Percentiles rank a stretch among this genome's conserved stretches.
Conservation (phyloP, 2,329 filamentous ascomycete genomes). For the Magnaporthiopsis incrustans region DNA sequence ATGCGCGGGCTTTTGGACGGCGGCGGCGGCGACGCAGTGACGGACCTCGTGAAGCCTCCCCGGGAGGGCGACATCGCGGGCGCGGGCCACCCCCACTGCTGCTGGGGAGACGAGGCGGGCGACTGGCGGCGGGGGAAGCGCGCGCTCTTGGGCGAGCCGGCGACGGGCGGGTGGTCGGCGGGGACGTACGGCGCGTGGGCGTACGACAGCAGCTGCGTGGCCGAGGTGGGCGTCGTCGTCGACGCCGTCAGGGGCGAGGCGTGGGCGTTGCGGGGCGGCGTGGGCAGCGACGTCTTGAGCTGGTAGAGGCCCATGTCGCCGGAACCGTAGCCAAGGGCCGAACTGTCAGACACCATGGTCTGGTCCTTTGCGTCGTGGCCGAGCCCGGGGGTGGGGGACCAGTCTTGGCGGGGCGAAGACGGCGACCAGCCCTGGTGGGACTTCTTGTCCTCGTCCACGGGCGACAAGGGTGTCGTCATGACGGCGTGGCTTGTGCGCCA, state of each 20-base stretch:
- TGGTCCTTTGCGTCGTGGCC: neutral
- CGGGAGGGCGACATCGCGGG: neutral
- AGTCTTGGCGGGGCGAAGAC: no score
- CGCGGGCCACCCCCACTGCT: slow-evolving; percentile 6
- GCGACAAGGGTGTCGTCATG: no score
- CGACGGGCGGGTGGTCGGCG: slow-evolving; percentile 11
- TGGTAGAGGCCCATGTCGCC: slow-evolving; percentile 12
- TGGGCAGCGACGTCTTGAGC: slow-evolving; percentile 16
- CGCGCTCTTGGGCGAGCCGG: neutral
- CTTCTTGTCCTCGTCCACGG: no score
- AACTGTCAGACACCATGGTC: neutral
- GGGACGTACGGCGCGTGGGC: slow-evolving; percentile 14
- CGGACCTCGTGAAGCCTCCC: no score
- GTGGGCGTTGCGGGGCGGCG: slow-evolving; percentile 12
- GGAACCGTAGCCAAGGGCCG: neutral
- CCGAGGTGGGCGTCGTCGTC: slow-evolving; percentile 18
- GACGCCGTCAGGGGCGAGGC: slow-evolving; percentile 9
- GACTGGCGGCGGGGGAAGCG: neutral
- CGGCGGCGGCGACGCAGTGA: slow-evolving; percentile 9
- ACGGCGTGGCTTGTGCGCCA: no score
- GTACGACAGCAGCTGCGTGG: slow-evolving; percentile 9
- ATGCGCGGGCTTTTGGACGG: slow-evolving; percentile 21
- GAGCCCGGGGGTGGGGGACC: no score
- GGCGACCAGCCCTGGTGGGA: no score
- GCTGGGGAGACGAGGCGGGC: neutral